Evolutionary conservation across 2,329 filamentous ascomycete species (phyloP).

Genomic region (Colletotrichum sp.): DNA sequence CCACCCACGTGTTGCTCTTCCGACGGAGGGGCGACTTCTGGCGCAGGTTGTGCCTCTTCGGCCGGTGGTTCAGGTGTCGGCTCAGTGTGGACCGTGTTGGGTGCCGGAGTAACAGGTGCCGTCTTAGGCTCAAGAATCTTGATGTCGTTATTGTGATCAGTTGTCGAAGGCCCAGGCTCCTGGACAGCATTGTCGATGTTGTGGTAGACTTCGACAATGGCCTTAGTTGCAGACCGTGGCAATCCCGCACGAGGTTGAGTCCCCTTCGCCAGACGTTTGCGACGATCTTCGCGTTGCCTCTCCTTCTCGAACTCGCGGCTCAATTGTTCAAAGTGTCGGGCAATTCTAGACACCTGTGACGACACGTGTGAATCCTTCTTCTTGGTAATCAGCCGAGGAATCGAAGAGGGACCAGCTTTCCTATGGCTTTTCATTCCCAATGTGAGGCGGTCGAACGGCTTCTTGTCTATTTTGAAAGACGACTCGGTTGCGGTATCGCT

Average conservation of each 20-base stretch:
- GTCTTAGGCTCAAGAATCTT: constrained; percentile 16
- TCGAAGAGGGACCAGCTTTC: constrained; percentile 73
- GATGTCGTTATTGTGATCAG: constrained; percentile 35
- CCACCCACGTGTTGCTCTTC: constrained; percentile 21
- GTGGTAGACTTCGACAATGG: constrained; percentile 94
- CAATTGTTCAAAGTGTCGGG: constrained; percentile 94
- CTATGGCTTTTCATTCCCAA: constrained; percentile 67
- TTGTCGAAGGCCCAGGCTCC: constrained; percentile 72
- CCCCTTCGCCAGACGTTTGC: constrained; percentile 77
- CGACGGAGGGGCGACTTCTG: constrained; percentile 1
- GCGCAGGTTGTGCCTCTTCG: not conserved
- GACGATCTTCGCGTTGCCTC: constrained; percentile 77
- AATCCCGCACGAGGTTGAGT: constrained; percentile 77
- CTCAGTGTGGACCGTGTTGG: constrained; percentile 10
- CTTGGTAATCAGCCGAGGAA: constrained; percentile 84
- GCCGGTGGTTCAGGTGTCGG: constrained; percentile 21
- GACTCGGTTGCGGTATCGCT: constrained; percentile 40
- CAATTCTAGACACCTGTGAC: constrained; percentile 86
- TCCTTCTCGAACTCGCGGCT: constrained; percentile 97
- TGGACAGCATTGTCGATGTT: constrained; percentile 93
- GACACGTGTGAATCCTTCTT: constrained; percentile 81
- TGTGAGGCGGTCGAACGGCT: constrained; percentile 75
- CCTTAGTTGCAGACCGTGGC: constrained; percentile 90
- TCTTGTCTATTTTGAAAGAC: constrained; percentile 69
- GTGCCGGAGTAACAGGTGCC: constrained; percentile 8